phyloP scores from a whole-genome alignment of 169 alveolate genomes.

The Cryptosporidium sp. region DNA sequence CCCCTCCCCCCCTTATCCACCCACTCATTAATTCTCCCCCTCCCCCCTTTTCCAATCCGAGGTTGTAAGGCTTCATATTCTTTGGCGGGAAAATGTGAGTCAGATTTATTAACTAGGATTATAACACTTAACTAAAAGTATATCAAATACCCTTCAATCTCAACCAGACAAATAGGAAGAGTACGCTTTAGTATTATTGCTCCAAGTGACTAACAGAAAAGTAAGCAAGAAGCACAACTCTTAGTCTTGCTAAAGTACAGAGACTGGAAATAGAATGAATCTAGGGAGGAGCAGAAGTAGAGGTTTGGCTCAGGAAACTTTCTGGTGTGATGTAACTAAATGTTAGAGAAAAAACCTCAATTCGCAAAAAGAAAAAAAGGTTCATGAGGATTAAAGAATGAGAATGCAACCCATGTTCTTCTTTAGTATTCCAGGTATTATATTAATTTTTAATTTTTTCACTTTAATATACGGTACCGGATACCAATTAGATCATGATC shows the following conservation, averaged over 20 bases:
- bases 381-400: background rate
- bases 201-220: no score
- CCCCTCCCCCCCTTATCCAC: background rate
- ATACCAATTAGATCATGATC: background rate
- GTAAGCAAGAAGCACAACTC: no score
- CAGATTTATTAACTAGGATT: background rate
- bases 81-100: slow-evolving; percentile 23
- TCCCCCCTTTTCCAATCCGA: background rate
- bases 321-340: background rate
- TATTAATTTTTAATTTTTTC: background rate
- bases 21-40: background rate
- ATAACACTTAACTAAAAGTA: no score
- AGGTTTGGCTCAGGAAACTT: background rate
- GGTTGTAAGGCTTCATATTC: background rate
- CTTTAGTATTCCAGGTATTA: background rate
- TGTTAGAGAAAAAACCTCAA: background rate
- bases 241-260: background rate
- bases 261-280: background rate
- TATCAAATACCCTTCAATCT: background rate
- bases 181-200: background rate
- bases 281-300: background rate
- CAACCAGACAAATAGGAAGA: no score
- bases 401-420: background rate
- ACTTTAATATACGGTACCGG: slow-evolving; percentile 1
- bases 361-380: background rate